Evolutionary conservation across 2,329 filamentous ascomycete genomes (phyloP).

Genomic region (Chaetomium sp.): DNA sequence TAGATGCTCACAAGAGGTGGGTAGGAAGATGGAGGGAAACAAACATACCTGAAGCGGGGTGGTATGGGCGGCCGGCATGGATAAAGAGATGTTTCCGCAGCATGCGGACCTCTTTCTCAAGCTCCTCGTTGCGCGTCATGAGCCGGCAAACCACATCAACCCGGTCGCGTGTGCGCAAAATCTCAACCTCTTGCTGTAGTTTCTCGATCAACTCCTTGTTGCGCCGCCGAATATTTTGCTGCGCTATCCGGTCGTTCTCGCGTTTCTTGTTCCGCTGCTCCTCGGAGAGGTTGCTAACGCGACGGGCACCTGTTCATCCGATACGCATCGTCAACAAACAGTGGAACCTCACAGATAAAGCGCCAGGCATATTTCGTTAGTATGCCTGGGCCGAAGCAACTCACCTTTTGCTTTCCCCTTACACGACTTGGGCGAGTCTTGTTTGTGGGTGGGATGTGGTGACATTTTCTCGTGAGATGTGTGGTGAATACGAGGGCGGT

Average conservation of each 20-base stretch:
- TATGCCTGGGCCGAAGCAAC: background rate
- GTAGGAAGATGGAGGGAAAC: background rate
- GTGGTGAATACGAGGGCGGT: no score
- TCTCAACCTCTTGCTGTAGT: constrained; percentile 67
- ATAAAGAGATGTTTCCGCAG: constrained; percentile 42
- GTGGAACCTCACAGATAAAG: background rate
- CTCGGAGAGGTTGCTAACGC: constrained; percentile 11
- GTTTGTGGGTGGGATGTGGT: constrained; percentile 28
- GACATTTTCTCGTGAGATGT: constrained; percentile 16
- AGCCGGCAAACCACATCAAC: constrained; percentile 48
- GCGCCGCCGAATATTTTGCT: constrained; percentile 77
- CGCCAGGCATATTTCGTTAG: background rate
- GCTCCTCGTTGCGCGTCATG: constrained; percentile 44
- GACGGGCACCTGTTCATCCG: constrained; percentile 46
- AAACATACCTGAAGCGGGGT: constrained; percentile 34
- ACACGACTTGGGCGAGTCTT: constrained; percentile 29
- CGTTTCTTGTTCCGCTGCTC: constrained; percentile 78
- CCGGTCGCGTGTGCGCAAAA: constrained; percentile 51
- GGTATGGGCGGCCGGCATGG: constrained; percentile 34
- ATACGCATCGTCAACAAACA: background rate
- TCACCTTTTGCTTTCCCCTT: constrained; percentile 40
- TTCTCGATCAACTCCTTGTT: constrained; percentile 81
- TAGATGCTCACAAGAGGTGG: background rate
- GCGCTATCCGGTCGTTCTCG: constrained; percentile 85
- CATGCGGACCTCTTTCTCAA: constrained; percentile 46